A percentile compares a stretch with the other conserved stretches of the same genome.
Conservation (phyloP, 164 flowering plant species). For the Hamamelis virginiana region DNA sequence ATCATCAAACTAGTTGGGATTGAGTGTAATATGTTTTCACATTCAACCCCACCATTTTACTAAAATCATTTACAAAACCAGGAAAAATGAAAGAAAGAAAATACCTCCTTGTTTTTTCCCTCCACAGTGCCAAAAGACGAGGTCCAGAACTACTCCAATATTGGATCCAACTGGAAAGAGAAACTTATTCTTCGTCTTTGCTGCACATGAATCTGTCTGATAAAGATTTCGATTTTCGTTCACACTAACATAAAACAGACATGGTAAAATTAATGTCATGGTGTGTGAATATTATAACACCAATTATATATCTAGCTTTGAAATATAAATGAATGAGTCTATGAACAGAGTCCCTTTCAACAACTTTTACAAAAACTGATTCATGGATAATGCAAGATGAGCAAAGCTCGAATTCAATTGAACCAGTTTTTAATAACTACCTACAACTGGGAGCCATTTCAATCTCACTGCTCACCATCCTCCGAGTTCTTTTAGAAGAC, state of each 20-base stretch:
- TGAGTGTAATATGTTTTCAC: too few relatives aligned
- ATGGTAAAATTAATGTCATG: not conserved
- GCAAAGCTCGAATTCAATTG: slow-evolving; percentile 7
- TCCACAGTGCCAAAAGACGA: not conserved
- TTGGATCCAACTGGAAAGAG: not conserved
- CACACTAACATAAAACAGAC: not conserved
- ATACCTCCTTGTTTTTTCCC: not conserved
- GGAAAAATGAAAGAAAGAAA: not conserved
- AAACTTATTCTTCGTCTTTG: not conserved
- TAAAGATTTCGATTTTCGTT: slow-evolving; percentile 8
- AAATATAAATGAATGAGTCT: too few relatives aligned
- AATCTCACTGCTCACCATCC: not conserved
- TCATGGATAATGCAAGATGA: not conserved
- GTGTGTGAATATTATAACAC: too few relatives aligned
- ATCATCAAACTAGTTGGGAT: too few relatives aligned
- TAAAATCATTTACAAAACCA: not conserved
- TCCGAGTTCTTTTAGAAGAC: not conserved
- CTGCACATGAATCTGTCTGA: not conserved
- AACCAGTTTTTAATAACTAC: not conserved
- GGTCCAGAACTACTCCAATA: not conserved
- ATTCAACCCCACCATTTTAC: not conserved
- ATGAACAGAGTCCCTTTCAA: too few relatives aligned
- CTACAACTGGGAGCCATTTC: not conserved
- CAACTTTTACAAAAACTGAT: too few relatives aligned
- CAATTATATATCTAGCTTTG: too few relatives aligned